Evolutionary conservation across 164 flowering plant species (phyloP).

Genomic region (Magnolia changhungtana): DNA sequence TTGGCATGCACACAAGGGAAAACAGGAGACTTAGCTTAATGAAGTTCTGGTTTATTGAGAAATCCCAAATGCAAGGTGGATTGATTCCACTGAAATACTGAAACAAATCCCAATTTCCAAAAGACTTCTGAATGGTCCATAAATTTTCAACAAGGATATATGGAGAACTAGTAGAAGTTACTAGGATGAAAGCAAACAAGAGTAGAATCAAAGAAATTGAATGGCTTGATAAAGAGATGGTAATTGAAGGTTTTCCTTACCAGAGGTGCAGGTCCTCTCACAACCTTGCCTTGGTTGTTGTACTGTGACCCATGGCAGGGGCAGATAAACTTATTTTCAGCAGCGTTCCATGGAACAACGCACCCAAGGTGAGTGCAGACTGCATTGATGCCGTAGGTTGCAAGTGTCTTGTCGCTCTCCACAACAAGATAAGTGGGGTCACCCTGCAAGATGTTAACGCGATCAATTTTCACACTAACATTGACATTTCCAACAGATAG

Average conservation of each 20-base stretch:
- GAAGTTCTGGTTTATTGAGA: neutral
- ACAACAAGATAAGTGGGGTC: slow-evolving; percentile 93
- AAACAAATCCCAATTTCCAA: neutral
- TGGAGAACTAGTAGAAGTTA: neutral
- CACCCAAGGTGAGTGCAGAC: slow-evolving; percentile 97
- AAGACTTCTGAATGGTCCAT: neutral
- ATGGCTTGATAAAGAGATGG: neutral
- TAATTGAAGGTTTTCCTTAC: slow-evolving; percentile 35
- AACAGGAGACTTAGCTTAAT: neutral
- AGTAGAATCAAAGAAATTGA: neutral
- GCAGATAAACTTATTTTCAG: slow-evolving; percentile 85
- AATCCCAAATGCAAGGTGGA: neutral
- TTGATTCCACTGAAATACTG: neutral
- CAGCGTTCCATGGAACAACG: slow-evolving; percentile 79
- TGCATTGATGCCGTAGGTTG: slow-evolving; percentile 87
- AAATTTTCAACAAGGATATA: neutral
- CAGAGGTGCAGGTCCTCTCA: slow-evolving; percentile 94
- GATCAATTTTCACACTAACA: neutral
- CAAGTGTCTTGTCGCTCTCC: slow-evolving; percentile 76
- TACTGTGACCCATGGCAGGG: slow-evolving; percentile 98
- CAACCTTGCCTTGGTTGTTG: slow-evolving; percentile 86
- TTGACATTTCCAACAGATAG: too few species aligned
- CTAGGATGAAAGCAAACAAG: neutral
- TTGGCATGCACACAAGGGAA: neutral
- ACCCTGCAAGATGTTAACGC: slow-evolving; percentile 44